Conservation (phyloP, 768 basidiomycete genomes). For the Russula emetica region DNA sequence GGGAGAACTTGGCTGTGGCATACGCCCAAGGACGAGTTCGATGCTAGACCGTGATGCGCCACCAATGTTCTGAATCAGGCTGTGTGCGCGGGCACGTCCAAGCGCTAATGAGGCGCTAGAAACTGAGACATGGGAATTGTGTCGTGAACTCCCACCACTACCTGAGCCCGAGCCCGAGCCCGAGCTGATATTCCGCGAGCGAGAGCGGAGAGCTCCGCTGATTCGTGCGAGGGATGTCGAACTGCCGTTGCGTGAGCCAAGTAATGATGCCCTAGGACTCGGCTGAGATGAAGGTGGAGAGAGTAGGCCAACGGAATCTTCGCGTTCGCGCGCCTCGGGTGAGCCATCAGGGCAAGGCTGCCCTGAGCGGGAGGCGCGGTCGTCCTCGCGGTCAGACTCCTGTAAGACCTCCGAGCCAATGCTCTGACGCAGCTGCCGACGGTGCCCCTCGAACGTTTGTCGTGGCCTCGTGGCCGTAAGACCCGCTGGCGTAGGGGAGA, state of each 20-base stretch:
- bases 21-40: conserved; percentile 46
- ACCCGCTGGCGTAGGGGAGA: too few relatives aligned
- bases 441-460: too few relatives aligned
- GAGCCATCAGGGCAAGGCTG: too few relatives aligned
- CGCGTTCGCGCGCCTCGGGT: conserved; percentile 48
- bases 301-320: conserved; percentile 58
- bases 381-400: too few relatives aligned
- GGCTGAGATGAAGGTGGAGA: conserved; percentile 39
- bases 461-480: too few relatives aligned
- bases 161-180: conserved; percentile 19
- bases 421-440: too few relatives aligned
- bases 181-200: conserved; percentile 22
- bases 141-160: conserved; percentile 30
- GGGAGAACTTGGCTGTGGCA: background rate
- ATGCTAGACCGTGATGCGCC: conserved; percentile 59
- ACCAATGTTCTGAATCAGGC: conserved; percentile 59
- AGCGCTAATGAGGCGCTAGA: conserved; percentile 31
- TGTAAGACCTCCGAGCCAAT: too few relatives aligned
- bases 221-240: conserved; percentile 46
- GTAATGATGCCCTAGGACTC: conserved; percentile 49
- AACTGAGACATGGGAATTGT: conserved; percentile 31
- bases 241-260: conserved; percentile 41
- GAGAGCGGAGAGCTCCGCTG: conserved; percentile 30
- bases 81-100: conserved; percentile 57
- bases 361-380: too few relatives aligned